A percentile compares a stretch with the other conserved stretches of the same genome.
phyloP scores from a whole-genome alignment of 768 basidiomycete genomes.

The Pleurotus platypus region DNA sequence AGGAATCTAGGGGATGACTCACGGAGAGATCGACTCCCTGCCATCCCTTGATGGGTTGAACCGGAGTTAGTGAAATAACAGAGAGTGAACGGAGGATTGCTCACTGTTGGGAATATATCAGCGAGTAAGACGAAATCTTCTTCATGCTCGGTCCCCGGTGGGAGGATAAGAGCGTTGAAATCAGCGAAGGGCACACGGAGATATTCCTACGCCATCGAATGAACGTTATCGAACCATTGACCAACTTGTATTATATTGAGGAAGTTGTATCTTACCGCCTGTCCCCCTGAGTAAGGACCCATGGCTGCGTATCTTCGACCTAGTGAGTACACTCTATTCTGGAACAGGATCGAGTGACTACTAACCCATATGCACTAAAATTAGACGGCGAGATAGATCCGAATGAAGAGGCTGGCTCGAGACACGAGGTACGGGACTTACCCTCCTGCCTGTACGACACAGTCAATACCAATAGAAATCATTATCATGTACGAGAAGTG shows the following conservation, averaged over 20 bases:
- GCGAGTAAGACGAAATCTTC: constrained; percentile 53
- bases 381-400: too few species aligned
- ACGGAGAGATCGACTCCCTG: constrained; percentile 48
- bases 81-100: constrained; percentile 7
- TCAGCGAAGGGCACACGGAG: constrained; percentile 55
- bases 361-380: constrained; percentile 44
- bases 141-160: constrained; percentile 50
- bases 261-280: constrained; percentile 31
- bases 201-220: constrained; percentile 36
- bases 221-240: too few species aligned
- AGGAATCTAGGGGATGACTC: too few species aligned
- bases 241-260: neutral
- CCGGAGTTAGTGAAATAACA: too few species aligned
- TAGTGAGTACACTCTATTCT: neutral
- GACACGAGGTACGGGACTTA: constrained; percentile 14
- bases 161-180: constrained; percentile 52
- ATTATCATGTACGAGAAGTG: neutral
- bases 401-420: too few species aligned
- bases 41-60: constrained; percentile 34
- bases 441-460: constrained; percentile 38
- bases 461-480: too few species aligned
- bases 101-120: constrained; percentile 55
- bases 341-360: neutral
- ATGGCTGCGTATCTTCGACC: constrained; percentile 46
- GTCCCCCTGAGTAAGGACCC: constrained; percentile 53